Conservation (phyloP, 257 asterid species). For the Ilex asprella region DNA sequence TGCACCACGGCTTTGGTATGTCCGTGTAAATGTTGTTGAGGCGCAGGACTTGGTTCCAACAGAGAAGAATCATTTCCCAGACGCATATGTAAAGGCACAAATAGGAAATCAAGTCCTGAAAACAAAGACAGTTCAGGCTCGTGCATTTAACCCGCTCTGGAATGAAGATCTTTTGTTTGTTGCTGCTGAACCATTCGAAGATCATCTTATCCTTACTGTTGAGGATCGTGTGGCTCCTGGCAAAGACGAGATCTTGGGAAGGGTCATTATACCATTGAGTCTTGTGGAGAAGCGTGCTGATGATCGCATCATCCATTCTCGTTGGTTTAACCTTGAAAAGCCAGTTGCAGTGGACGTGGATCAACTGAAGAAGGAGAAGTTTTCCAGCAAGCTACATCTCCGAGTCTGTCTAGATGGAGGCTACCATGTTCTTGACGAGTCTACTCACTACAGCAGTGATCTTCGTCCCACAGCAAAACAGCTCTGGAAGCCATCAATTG, state of each 20-base stretch:
- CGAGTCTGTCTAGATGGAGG: slow-evolving; percentile 91
- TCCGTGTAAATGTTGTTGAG: slow-evolving; percentile 78
- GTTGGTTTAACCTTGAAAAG: slow-evolving; percentile 83
- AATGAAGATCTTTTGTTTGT: slow-evolving; percentile 83
- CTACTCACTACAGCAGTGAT: slow-evolving; percentile 81
- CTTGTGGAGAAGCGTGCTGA: slow-evolving; percentile 85
- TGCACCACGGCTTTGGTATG: slow-evolving; percentile 87
- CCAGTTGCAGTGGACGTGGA: slow-evolving; percentile 72
- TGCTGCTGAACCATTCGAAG: slow-evolving; percentile 90
- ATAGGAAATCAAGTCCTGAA: slow-evolving; percentile 81
- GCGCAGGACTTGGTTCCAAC: slow-evolving; percentile 78
- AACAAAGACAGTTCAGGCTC: slow-evolving; percentile 66
- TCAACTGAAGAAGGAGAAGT: slow-evolving; percentile 75
- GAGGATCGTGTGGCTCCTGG: slow-evolving; percentile 95
- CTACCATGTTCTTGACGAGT: slow-evolving; percentile 88
- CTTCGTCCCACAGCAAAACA: slow-evolving; percentile 91
- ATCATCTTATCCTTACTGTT: slow-evolving; percentile 70
- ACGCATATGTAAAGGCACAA: slow-evolving; percentile 75
- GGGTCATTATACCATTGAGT: slow-evolving; percentile 66
- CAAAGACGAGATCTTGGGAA: slow-evolving; percentile 80
- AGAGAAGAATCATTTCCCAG: slow-evolving; percentile 75
- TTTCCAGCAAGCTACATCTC: slow-evolving; percentile 71
- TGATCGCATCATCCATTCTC: slow-evolving; percentile 70
- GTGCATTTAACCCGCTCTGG: slow-evolving; percentile 77
- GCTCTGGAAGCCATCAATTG: slow-evolving; percentile 83